phyloP scores from a whole-genome alignment of 169 alveolate species.

The Amoebophrya sp. region DNA sequence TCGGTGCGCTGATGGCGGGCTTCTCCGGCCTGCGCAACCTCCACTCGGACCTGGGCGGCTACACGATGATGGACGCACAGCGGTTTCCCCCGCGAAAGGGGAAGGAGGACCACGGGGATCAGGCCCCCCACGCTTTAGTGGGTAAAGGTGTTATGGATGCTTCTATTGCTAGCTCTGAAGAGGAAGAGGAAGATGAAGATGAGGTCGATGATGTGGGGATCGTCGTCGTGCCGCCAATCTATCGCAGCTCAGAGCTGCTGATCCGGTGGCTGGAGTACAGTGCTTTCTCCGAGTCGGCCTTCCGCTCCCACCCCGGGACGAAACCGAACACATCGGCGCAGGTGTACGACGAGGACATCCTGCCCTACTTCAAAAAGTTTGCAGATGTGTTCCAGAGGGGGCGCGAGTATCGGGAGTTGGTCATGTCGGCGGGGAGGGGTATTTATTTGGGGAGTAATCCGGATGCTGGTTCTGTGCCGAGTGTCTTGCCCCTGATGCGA shows the following conservation, averaged over 20 bases:
- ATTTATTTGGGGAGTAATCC: neutral
- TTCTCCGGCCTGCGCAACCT: neutral
- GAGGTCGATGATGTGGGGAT: no score
- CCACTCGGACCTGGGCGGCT: neutral
- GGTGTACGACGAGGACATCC: no score
- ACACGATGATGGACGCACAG: neutral
- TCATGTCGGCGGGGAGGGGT: no score
- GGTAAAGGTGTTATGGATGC: neutral
- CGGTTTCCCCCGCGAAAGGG: neutral
- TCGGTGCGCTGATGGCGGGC: neutral
- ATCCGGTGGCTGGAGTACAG: neutral
- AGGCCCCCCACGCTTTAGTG: neutral
- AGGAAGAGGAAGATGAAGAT: no score
- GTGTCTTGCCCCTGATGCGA: neutral
- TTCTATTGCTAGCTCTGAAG: no score
- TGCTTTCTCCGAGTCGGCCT: neutral
- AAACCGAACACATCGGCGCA: neutral
- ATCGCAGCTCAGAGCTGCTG: neutral
- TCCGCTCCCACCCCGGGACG: neutral
- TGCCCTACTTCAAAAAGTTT: no score
- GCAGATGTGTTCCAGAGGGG: no score
- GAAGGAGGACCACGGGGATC: neutral
- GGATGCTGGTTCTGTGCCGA: neutral
- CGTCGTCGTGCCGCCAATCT: neutral
- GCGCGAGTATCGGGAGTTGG: no score